phyloP scores from a whole-genome alignment of 1,284 basidiomycete genomes.

The Lentinula novae-zelandiae region DNA sequence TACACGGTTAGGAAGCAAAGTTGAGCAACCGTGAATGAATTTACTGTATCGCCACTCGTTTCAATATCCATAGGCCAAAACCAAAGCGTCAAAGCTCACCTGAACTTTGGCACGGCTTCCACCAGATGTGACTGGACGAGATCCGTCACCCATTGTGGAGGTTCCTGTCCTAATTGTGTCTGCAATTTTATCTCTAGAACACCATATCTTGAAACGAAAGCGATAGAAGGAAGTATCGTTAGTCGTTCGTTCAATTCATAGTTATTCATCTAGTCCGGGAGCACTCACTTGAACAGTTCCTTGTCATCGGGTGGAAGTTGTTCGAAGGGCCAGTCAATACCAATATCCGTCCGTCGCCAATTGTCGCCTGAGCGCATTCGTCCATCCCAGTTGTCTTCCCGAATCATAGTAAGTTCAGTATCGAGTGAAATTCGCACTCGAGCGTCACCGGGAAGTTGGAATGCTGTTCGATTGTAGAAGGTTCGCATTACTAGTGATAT shows the following conservation, averaged over 20 bases:
- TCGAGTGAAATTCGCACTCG: conserved; percentile 97
- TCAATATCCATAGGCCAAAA: neutral
- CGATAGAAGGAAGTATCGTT: neutral
- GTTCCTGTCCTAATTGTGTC: conserved; percentile 94
- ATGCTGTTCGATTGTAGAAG: conserved; percentile 99
- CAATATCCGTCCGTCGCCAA: conserved; percentile 94
- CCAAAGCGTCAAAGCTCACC: conserved; percentile 33
- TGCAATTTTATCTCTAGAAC: conserved; percentile 97
- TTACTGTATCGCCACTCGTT: conserved; percentile 53
- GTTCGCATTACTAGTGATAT: conserved; percentile 78
- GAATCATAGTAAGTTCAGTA: conserved; percentile 90
- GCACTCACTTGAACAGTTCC: conserved; percentile 84
- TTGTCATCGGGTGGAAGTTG: conserved; percentile 79
- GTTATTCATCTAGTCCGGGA: neutral
- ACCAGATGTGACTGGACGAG: conserved; percentile 93
- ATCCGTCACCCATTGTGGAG: conserved; percentile 95
- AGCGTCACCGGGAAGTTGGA: conserved; percentile 97
- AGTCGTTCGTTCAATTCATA: neutral
- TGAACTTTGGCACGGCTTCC: conserved; percentile 90
- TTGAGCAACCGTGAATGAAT: conserved; percentile 98
- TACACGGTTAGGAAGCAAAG: conserved; percentile 88
- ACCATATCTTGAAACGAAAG: conserved; percentile 52
- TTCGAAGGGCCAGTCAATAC: conserved; percentile 89
- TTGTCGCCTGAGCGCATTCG: conserved; percentile 75
- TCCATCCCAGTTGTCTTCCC: conserved; percentile 98